Evolutionary conservation across 805 yeast species (phyloP).

Genomic region (Naumovozyma baii): DNA sequence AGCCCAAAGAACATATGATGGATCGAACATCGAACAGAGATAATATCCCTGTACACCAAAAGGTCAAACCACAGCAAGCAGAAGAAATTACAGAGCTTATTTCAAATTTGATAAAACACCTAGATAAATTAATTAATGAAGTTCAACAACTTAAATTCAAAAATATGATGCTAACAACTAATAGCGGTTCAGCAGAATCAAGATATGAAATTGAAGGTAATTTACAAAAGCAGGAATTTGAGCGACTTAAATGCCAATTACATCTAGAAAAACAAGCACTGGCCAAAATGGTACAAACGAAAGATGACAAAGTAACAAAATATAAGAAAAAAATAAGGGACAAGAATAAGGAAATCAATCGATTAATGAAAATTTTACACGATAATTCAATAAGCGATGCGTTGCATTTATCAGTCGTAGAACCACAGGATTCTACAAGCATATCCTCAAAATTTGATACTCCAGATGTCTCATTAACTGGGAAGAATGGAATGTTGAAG

Average conservation of each 20-base stretch:
- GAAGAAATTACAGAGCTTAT: not conserved
- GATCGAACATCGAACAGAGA: not conserved
- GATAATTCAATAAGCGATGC: slow-evolving; percentile 10
- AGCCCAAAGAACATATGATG: not conserved
- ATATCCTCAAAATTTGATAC: not conserved
- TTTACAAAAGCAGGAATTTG: slow-evolving; percentile 28
- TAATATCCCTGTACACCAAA: too few relatives aligned
- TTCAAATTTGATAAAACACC: not conserved
- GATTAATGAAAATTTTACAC: slow-evolving; percentile 30
- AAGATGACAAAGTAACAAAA: slow-evolving; percentile 37
- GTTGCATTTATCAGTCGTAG: not conserved
- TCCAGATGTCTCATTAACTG: slow-evolving; percentile 1
- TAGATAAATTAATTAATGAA: slow-evolving; percentile 19
- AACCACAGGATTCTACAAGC: not conserved
- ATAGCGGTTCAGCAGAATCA: slow-evolving; percentile 15
- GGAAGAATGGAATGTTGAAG: slow-evolving; percentile 30
- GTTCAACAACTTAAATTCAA: slow-evolving; percentile 30
- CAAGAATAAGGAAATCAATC: slow-evolving; percentile 37
- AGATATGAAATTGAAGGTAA: slow-evolving; percentile 24
- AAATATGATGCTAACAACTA: slow-evolving; percentile 32
- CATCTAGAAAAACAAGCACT: slow-evolving; percentile 30
- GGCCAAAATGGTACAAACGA: slow-evolving; percentile 31
- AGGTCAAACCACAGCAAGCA: not conserved
- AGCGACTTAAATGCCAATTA: slow-evolving; percentile 27
- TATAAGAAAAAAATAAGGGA: slow-evolving; percentile 35